Evolutionary conservation across 2,329 filamentous ascomycete species (phyloP).

Genomic region (Chaetomium sp.): DNA sequence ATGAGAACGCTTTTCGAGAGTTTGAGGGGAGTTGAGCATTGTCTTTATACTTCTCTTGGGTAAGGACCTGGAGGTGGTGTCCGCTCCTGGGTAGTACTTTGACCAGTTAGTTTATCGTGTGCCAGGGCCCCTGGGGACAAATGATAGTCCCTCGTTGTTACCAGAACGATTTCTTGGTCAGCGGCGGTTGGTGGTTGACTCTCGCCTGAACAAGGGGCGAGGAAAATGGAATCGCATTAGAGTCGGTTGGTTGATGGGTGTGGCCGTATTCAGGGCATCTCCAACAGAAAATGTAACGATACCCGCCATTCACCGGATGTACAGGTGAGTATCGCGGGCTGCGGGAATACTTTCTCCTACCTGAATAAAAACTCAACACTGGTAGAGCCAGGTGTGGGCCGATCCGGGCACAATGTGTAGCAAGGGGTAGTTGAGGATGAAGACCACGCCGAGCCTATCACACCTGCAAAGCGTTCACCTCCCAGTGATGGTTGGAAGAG

Average conservation of each 20-base stretch:
- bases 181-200: conserved; percentile 10
- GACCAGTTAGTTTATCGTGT: not conserved
- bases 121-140: not conserved
- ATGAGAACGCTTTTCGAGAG: not conserved
- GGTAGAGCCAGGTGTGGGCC: conserved; percentile 10
- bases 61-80: not conserved
- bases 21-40: not conserved
- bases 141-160: not conserved
- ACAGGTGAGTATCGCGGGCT: conserved; percentile 10
- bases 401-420: conserved; percentile 8
- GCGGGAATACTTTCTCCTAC: conserved; percentile 4
- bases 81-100: not conserved
- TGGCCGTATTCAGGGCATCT: conserved; percentile 6
- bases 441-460: conserved; percentile 7
- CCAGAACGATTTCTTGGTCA: conserved; percentile 6
- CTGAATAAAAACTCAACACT: conserved; percentile 2
- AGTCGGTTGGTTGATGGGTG: conserved; percentile 12
- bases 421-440: conserved; percentile 4
- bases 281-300: conserved; percentile 8
- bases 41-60: conserved; percentile 2
- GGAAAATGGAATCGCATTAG: conserved; percentile 6
- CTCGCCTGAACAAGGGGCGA: conserved; percentile 7
- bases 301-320: conserved; percentile 2
- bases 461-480: conserved; percentile 1
- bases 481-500: not conserved